Conservation (phyloP, 2,329 filamentous ascomycete genomes). For the Talaromyces sp. region DNA sequence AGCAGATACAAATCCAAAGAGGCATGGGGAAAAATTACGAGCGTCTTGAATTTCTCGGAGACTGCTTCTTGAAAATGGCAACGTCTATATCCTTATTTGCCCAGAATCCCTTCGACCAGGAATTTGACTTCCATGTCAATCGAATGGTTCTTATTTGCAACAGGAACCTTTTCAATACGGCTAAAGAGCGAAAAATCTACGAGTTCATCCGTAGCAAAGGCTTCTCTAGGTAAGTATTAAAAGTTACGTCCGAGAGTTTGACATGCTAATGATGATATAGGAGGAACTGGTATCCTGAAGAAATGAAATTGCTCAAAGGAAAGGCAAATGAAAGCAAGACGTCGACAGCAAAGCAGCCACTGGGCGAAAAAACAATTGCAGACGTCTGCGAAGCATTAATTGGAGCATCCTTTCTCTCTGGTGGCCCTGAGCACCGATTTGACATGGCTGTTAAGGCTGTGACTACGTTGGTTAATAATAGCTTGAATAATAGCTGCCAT, state of each 20-base stretch:
- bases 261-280: slow-evolving; percentile 27
- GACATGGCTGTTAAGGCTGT: slow-evolving; percentile 58
- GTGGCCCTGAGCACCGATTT: slow-evolving; percentile 48
- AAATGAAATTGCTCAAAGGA: slow-evolving; percentile 67
- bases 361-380: slow-evolving; percentile 86
- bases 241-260: background rate
- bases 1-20: slow-evolving; percentile 68
- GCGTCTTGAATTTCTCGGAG: slow-evolving; percentile 85
- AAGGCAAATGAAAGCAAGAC: slow-evolving; percentile 56
- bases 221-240: slow-evolving; percentile 61
- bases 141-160: slow-evolving; percentile 92
- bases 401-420: slow-evolving; percentile 68
- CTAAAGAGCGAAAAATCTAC: slow-evolving; percentile 59
- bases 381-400: slow-evolving; percentile 95
- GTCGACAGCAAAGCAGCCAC: slow-evolving; percentile 49
- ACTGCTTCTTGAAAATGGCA: slow-evolving; percentile 92
- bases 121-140: slow-evolving; percentile 83
- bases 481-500: slow-evolving; percentile 57
- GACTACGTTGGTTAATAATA: slow-evolving; percentile 58
- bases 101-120: slow-evolving; percentile 69
- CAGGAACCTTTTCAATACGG: slow-evolving; percentile 76
- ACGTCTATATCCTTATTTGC: slow-evolving; percentile 85
- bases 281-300: slow-evolving; percentile 83
- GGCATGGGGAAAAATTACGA: slow-evolving; percentile 97
- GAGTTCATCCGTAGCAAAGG: slow-evolving; percentile 77